Evolutionary conservation across 1,139 yeast species (phyloP), one percentile per base, ranked within the genome.

Genomic region (Lodderomyces orthopsilosis): DNA sequence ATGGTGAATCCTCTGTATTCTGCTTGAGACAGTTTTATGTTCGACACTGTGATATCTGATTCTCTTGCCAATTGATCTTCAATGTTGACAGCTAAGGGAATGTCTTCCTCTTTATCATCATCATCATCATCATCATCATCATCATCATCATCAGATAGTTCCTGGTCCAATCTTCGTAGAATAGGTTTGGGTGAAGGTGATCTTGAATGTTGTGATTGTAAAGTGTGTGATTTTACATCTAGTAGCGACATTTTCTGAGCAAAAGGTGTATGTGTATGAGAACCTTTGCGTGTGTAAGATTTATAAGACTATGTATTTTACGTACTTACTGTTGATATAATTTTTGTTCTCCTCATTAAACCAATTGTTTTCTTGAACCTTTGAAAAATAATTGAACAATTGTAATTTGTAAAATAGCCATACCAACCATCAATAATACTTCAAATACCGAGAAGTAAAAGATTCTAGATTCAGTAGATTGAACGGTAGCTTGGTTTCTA

Each of bases 401-500:
- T 35, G 83, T 68, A 45, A 91, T 88, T 62, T 93, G 97, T 59
- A 86, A 76, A 41, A 75, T 75, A 19, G 95, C 94, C 93, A 91
- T 85, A 42, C 85, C 88, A 39, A 86, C 84, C 81, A 91, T 86
- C 55, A 90, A 72, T 35, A 83, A 58, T 34, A 89, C 88, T 62
- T 89, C 97, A 55, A 86, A 79, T 36, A 90, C 63, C 24, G 95
- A 85, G 62, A 90, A 91, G 74, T 85, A 83, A 58, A 85, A 84
- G 49, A 93, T 87, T 62, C 98, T 80, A n/a, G 79, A 65, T 59
- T 86, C 95, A 4, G 97, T 91, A 17, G 95, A 85, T 61, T 75
- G 79, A 47, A 93, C 98, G 24, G 98, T 93, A 43, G 87, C 81
- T 63, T 90, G 94, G 68, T 91, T 93, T 67, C 98, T 80, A 66